phyloP scores from a whole-genome alignment of 78 protist species.

The Chrysochromulina parva region DNA sequence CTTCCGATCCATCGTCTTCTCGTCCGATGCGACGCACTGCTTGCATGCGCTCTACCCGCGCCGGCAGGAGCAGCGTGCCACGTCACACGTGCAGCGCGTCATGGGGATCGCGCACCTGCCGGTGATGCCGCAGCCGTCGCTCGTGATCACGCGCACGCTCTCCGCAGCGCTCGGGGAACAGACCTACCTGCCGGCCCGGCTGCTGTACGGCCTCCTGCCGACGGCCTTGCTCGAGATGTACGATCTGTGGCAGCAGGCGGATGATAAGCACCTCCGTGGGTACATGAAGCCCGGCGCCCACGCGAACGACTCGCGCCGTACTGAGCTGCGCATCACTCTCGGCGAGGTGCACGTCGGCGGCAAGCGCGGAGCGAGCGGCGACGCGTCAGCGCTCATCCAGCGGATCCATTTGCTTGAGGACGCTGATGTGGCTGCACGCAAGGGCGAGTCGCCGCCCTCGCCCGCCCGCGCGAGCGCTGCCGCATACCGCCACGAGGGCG shows the following conservation, averaged over 20 bases:
- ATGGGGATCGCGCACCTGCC: not conserved
- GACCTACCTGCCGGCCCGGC: constrained; percentile 36
- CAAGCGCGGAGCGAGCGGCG: not conserved
- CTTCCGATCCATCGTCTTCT: not conserved
- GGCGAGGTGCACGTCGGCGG: not conserved
- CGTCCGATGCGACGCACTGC: constrained; percentile 20
- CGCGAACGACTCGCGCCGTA: not conserved
- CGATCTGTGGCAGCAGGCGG: constrained; percentile 33
- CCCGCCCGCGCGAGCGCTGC: too few relatives aligned
- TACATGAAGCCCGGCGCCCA: not conserved
- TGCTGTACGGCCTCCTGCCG: constrained; percentile 51
- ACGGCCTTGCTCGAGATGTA: constrained; percentile 2
- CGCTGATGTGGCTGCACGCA: too few relatives aligned
- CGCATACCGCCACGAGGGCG: too few relatives aligned
- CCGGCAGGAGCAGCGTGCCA: not conserved
- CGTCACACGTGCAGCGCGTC: not conserved
- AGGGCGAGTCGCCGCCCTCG: too few relatives aligned
- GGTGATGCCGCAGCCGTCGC: not conserved
- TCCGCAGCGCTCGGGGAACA: not conserved
- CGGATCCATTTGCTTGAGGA: not conserved
- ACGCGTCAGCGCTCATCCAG: not conserved
- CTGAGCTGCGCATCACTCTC: not conserved
- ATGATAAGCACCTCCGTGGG: not conserved
- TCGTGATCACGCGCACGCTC: not conserved
- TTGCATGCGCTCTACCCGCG: not conserved